phyloP scores from a whole-genome alignment of 2,329 filamentous ascomycete species.

The Colletotrichum lini region DNA sequence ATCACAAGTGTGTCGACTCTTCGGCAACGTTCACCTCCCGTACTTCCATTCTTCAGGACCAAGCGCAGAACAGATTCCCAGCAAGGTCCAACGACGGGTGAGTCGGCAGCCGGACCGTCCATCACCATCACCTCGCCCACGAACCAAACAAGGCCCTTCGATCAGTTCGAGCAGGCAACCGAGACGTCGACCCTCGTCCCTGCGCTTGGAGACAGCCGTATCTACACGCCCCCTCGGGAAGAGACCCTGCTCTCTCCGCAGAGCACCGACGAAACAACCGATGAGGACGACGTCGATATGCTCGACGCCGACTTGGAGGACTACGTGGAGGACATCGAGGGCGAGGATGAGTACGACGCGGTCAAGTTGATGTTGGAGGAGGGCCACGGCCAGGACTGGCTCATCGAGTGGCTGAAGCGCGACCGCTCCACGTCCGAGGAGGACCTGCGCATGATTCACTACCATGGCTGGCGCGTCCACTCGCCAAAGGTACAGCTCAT shows the following conservation, averaged over 20 bases:
- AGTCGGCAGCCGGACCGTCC: background rate
- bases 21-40: background rate
- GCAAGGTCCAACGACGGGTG: background rate
- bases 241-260: background rate
- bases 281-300: constrained; percentile 27
- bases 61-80: background rate
- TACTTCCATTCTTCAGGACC: background rate
- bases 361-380: background rate
- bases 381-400: constrained; percentile 32
- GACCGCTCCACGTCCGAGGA: constrained; percentile 12
- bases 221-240: constrained; percentile 24
- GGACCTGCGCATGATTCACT: constrained; percentile 44
- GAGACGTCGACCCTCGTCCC: background rate
- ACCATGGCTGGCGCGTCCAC: constrained; percentile 53
- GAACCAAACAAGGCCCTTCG: background rate
- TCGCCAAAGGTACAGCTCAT: constrained; percentile 52
- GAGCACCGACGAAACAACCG: background rate
- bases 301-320: background rate
- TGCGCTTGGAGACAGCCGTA: background rate
- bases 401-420: constrained; percentile 40
- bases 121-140: constrained; percentile 7
- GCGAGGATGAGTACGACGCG: background rate
- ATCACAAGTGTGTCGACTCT: too few relatives aligned
- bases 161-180: background rate
- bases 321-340: background rate